Base-by-base conservation (phyloP, 2,329 filamentous ascomycete genomes). In the Colletotrichum noveboracense region DNA sequence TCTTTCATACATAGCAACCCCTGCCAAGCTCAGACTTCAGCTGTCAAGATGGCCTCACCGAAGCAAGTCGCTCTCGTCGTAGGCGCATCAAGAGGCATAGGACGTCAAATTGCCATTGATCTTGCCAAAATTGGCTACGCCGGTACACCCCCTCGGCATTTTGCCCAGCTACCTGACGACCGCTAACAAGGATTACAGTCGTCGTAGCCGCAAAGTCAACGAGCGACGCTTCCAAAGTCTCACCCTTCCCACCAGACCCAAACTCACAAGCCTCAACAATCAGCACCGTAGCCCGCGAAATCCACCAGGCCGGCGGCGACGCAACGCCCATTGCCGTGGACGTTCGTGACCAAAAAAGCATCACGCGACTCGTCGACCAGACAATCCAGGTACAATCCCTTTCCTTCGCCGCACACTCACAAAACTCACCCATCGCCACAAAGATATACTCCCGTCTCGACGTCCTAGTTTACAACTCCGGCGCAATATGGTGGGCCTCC, bases 401-500 rank as follows among this genome's bases (percentile, higher is more conserved):
- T 6, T 28, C 26, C 5, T 7, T 18, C 12, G 24, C 28, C 36
- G 6, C 24, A 10, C 48, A 6, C 28, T 38, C 48, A 30, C 43
- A 21, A 56, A 14, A 16, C 32, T 26, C 8, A 3, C 6, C 18
- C 14, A 13, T 34, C 12, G 8, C 5, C 67, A 56, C 48, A 12
- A 78, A 91, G 79, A 86, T 83, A 6, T 93, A 94, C 79, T 88
- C 89, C 58, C 90, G 89, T 26, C 86, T 97, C 5, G 94, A 97
- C 81, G 93, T 94, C 1, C 85, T 97, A 4, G 84, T 97, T 65
- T 97, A 97, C 87, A 97, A 97, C 82, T 93, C 93, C 0, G 95
- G 95, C 55, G 95, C 95, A 4, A 96, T 97, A 78, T 97, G 93
- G 93, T 96, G 95, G 94, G 90, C 93, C 0, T 90, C 93, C 2